A percentile compares a stretch with the other conserved stretches of the same genome.
Evolutionary conservation across 176 grass and related monocot genomes (phyloP).

Genomic region (Saccharum officinarum): DNA sequence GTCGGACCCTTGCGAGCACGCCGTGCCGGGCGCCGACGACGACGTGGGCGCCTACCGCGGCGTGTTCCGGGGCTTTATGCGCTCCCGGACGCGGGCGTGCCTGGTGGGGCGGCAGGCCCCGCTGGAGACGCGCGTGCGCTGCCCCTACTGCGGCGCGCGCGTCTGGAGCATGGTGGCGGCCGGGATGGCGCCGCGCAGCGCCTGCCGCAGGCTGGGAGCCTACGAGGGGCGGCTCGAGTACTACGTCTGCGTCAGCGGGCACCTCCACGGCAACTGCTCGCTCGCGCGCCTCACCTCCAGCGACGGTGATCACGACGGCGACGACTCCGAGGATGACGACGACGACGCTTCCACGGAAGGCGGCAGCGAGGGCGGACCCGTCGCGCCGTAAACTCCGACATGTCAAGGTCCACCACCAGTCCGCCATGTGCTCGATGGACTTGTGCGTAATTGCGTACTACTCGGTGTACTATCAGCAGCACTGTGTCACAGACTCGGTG

Average conservation of each 20-base stretch:
- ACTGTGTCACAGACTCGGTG: not conserved
- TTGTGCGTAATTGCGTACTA: not conserved
- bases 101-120: constrained; percentile 48
- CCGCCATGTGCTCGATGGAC: not conserved
- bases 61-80: constrained; percentile 78
- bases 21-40: constrained; percentile 14
- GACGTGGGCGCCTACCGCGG: constrained; percentile 73
- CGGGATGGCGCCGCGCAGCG: constrained; percentile 62
- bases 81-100: constrained; percentile 65
- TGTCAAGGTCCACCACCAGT: not conserved
- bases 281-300: constrained; percentile 67
- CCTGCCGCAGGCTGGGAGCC: constrained; percentile 54
- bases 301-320: constrained; percentile 18
- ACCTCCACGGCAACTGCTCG: constrained; percentile 89
- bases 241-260: constrained; percentile 85
- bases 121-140: constrained; percentile 63
- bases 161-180: constrained; percentile 87
- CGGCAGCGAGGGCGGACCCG: not conserved
- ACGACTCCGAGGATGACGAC: not conserved
- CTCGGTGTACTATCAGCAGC: not conserved
- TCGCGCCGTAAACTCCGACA: not conserved
- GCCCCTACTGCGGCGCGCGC: constrained; percentile 75
- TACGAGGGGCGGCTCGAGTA: constrained; percentile 60
- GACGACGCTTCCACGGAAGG: not conserved
- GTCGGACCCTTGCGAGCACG: constrained; percentile 89